phyloP scores from a whole-genome alignment of 306 rosid genomes.

The Corylus avellana region DNA sequence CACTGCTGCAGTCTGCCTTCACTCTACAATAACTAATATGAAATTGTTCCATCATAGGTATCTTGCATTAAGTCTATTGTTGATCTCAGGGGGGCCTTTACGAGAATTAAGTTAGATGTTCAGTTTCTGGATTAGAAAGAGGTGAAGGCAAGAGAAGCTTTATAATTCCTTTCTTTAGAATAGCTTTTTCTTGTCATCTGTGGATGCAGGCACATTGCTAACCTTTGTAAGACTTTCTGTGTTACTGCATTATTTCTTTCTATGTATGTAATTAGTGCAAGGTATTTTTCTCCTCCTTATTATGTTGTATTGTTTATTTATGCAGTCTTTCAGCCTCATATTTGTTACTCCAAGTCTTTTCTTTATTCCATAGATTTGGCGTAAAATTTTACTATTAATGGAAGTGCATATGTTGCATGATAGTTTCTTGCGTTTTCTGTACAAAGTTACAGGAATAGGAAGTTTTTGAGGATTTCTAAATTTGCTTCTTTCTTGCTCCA shows the following conservation, averaged over 20 bases:
- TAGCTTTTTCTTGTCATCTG: not conserved
- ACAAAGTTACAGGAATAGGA: not conserved
- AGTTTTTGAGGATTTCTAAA: conserved; percentile 15
- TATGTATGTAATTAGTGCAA: not conserved
- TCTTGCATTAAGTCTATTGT: not conserved
- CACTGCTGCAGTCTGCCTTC: not conserved
- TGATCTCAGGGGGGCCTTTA: not conserved
- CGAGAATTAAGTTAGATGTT: not conserved
- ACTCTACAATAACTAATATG: not conserved
- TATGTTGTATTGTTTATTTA: not conserved
- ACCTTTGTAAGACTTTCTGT: not conserved
- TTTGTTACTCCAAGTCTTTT: conserved; percentile 5
- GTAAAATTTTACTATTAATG: not conserved
- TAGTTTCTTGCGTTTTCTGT: conserved; percentile 1
- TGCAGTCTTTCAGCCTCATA: not conserved
- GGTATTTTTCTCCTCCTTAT: not conserved
- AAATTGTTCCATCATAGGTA: not conserved
- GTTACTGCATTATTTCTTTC: not conserved
- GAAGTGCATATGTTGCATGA: not conserved
- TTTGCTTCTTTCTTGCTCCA: conserved; percentile 34
- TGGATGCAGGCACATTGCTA: not conserved
- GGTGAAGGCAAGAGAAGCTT: not conserved
- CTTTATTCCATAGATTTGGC: not conserved
- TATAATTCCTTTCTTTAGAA: not conserved
- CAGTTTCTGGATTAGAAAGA: not conserved